Evolutionary conservation across 2,329 filamentous ascomycete genomes (phyloP).

Genomic region (Bipolaris oryzae): DNA sequence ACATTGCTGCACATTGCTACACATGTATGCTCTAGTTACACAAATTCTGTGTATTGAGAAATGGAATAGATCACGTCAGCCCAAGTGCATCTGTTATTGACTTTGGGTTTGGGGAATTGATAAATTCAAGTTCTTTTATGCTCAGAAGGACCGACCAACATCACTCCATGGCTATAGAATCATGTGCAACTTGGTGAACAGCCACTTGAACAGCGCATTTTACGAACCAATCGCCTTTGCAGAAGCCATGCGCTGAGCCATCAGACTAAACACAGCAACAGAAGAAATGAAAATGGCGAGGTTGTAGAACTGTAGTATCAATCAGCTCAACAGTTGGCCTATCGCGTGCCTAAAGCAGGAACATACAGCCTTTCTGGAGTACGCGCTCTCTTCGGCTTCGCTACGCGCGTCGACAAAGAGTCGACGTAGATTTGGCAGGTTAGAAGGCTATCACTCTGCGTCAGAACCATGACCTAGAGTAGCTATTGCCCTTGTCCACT

Average conservation of each 20-base stretch:
- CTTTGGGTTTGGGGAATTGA: no score
- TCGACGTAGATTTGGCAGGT: conserved; percentile 90
- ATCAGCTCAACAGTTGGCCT: neutral
- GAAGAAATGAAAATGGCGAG: conserved; percentile 96
- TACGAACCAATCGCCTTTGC: conserved; percentile 23
- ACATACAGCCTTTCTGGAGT: conserved; percentile 87
- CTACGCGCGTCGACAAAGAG: conserved; percentile 94
- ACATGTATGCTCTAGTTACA: no score
- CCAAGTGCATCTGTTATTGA: no score
- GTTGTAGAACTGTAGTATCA: conserved; percentile 81
- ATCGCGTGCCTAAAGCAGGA: neutral
- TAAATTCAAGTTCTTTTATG: neutral
- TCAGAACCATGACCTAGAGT: neutral
- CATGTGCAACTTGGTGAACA: neutral
- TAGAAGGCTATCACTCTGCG: conserved; percentile 62
- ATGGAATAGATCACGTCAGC: no score
- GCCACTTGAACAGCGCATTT: neutral
- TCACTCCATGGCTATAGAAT: neutral
- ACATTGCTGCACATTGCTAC: no score
- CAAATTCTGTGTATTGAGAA: no score
- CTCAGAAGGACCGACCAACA: neutral
- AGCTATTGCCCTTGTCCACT: neutral
- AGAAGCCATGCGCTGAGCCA: conserved; percentile 79
- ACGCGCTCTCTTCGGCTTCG: conserved; percentile 91
- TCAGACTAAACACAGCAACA: conserved; percentile 89